Base-by-base conservation (phyloP, 2,329 filamentous ascomycete species). In the Fusarium burgessii region DNA sequence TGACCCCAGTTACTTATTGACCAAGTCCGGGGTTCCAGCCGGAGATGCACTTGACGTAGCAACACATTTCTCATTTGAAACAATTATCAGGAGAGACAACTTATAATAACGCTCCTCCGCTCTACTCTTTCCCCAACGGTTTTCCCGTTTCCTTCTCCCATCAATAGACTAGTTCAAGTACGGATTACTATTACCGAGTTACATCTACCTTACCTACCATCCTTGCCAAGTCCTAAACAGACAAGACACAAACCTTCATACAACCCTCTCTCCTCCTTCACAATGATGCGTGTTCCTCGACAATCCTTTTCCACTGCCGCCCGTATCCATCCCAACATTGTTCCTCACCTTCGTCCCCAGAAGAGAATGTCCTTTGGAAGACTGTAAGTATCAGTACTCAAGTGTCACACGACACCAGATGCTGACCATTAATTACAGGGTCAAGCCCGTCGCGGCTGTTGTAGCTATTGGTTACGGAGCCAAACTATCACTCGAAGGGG, bases 391-490 rank as follows among this genome's bases (percentile, higher is more conserved):
- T 42, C 18, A 20, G 4, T 32, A 49, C 32, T 32, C 12, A 25
- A 25, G 17, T 57, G 33, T 55, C 40, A 58, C 51, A 47, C 52
- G 62, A 36, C 40, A 25, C 29, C 47, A 50, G 17, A 47, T 63
- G 27, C 62, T 67, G 50, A 62, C 71, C 60, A 50, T 58, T 51
- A 56, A 60, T 42, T 17, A 14, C 62, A 82, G 80, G 76, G 55
- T 78, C 27, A 79, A 80, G 58, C 75, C 79, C 47, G 73, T 79
- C 52, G 73, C 74, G 35, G 78, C 76, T 52, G 66, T 80, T 61
- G 66, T 77, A n/a, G 76, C 76, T 45, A 74, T 78, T 49, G 81
- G 79, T 58, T 80, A 79, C 66, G 80, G 78, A 40, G 75, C 76
- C 61, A 82, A 81, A 50, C 57, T 74, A 17, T 82, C 78, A 55